A percentile compares a stretch with the other conserved stretches of the same genome.
Conservation (phyloP, 1,284 basidiomycete genomes). For the Entoloma clypeatum region DNA sequence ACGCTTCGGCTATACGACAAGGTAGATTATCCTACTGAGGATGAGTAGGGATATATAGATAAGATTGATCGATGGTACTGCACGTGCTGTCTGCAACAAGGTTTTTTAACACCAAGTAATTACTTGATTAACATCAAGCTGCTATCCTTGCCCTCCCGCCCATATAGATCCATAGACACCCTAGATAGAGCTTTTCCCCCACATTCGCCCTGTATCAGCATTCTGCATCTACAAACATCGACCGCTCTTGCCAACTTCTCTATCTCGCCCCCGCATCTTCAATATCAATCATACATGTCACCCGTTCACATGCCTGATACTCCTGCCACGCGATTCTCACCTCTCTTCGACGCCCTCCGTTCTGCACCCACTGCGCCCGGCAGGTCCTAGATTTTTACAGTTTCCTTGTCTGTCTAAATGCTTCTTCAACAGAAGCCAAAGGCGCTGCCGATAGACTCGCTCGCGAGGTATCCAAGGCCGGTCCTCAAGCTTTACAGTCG, state of each 20-base stretch:
- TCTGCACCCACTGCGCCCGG: constrained; percentile 73
- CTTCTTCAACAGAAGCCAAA: constrained; percentile 58
- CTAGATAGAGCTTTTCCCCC: no score
- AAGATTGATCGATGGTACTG: constrained; percentile 9
- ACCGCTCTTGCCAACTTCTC: no score
- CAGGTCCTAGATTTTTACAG: constrained; percentile 26
- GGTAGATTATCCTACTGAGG: constrained; percentile 66
- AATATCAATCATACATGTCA: constrained; percentile 42
- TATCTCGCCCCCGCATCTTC: no score
- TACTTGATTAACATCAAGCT: no score
- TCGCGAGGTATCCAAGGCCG: constrained; percentile 60
- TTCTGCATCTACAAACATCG: no score
- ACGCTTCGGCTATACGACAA: constrained; percentile 75
- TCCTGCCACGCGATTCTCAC: constrained; percentile 42
- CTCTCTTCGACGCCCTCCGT: constrained; percentile 59
- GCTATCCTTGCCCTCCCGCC: no score
- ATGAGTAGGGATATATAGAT: constrained; percentile 14
- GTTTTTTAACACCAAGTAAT: no score
- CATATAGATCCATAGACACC: no score
- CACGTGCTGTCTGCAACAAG: constrained; percentile 3
- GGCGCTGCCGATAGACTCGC: constrained; percentile 76
- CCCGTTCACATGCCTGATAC: constrained; percentile 48
- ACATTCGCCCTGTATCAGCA: no score
- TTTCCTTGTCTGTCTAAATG: constrained; percentile 10
- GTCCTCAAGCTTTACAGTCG: constrained; percentile 62